These are phyloP conservation scores for Pelagomonas calceolata DNA, from an alignment of 108 stramenopile genomes.

Conservation along the genomic window DNA sequence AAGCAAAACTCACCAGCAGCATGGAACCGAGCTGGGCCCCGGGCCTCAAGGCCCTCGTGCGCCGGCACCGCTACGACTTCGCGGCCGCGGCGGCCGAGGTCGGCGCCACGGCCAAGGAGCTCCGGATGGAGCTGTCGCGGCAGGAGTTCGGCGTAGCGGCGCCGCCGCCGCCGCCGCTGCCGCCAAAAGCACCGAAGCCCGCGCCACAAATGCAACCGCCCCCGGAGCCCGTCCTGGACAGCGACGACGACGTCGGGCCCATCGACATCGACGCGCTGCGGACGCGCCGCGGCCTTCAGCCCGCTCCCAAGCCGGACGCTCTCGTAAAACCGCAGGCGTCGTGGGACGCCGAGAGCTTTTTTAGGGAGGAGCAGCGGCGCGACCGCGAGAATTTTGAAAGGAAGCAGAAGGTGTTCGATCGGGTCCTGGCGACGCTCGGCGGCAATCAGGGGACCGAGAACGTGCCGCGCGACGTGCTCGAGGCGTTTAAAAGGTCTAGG, in stretches of 20 bases:
- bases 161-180: no score
- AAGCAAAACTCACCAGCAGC: no score
- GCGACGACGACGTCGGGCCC: background rate
- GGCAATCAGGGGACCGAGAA: background rate
- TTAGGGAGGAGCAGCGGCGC: background rate
- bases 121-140: background rate
- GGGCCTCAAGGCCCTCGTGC: background rate
- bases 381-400: background rate
- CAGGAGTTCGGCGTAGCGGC: background rate
- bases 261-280: background rate
- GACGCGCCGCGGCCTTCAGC: no score
- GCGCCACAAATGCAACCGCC: no score
- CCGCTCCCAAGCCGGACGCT: no score
- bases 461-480: background rate
- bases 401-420: background rate
- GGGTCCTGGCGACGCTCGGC: background rate
- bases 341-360: background rate
- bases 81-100: background rate
- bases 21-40: no score
- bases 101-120: background rate
- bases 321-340: no score
- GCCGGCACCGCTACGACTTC: background rate
- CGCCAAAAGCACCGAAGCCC: no score
- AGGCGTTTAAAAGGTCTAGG: background rate
- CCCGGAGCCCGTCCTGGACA: background rate